Conservation (phyloP, 164 flowering plant species). For the Houttuynia cordata region DNA sequence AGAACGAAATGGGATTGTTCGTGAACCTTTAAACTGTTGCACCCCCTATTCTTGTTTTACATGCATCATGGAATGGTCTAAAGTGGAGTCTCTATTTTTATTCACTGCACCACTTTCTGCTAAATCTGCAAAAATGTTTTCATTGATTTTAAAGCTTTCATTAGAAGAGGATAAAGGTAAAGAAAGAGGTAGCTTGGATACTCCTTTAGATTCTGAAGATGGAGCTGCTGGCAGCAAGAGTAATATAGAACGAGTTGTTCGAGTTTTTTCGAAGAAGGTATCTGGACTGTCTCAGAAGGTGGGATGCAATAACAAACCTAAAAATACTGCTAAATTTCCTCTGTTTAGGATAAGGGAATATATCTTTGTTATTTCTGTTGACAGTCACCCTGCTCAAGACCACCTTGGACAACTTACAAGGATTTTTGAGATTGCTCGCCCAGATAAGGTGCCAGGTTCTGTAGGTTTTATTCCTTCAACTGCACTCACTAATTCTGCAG, state of each 20-base stretch:
- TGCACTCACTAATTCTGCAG: constrained; percentile 60
- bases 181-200: constrained; percentile 28
- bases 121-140: no score
- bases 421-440: constrained; percentile 42
- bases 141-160: constrained; percentile 74
- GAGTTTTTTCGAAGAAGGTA: constrained; percentile 51
- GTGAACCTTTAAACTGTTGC: no score
- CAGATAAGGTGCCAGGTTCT: constrained; percentile 50
- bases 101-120: no score
- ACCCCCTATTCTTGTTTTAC: no score
- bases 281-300: constrained; percentile 27
- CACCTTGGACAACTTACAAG: constrained; percentile 29
- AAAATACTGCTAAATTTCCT: constrained; percentile 40
- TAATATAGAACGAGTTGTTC: constrained; percentile 60
- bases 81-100: no score
- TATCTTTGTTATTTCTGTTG: constrained; percentile 69
- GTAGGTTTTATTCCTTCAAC: constrained; percentile 80
- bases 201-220: constrained; percentile 34
- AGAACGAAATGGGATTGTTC: no score
- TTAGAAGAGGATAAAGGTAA: constrained; percentile 71
- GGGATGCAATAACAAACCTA: constrained; percentile 34
- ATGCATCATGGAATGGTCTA: no score
- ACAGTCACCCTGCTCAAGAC: constrained; percentile 28
- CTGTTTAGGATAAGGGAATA: constrained; percentile 61
- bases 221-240: constrained; percentile 27